Evolutionary conservation across 1,284 basidiomycete genomes (phyloP), one percentile per base, ranked within the genome.

Genomic region (Pulchroboletus neoregius): DNA sequence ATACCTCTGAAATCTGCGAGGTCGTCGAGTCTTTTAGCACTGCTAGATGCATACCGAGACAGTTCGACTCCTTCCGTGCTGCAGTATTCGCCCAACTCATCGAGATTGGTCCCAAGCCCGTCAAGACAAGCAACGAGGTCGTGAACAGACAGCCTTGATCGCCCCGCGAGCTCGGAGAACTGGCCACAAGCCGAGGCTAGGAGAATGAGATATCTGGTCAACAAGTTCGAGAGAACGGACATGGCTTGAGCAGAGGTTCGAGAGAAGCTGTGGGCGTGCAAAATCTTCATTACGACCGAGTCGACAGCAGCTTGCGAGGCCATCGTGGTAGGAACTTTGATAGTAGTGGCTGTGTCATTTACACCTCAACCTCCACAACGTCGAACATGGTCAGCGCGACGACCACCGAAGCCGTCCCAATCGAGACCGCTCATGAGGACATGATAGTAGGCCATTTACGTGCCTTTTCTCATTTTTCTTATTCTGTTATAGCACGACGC

Each of bases 351-450:
- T 54, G 45, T 59, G 52, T 33, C n/a, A n/a, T n/a, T n/a, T n/a
- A n/a, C n/a, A n/a, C n/a, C n/a, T n/a, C n/a, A n/a, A n/a, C n/a
- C n/a, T n/a, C n/a, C n/a, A n/a, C n/a, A 20, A 20, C 20, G 20
- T 20, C 4, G 20, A 20, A 20, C 20, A 57, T 58, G 56, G 57
- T 60, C 18, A 46, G 28, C 43, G 73, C 79, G 43, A 76, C 71
- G 37, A 73, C 76, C 20, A 77, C 79, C 13, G 85, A 87, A 54
- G 82, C 84, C 13, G 74, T 87, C 44, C 83, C 87, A 23, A 86
- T 95, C 49, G 92, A 95, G 70, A 95, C 92, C 4, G 83, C 87
- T 27, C 92, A 95, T 69, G 91, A 94, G 68, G 92, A 95, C 70
- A 94, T 94, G 89, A 95, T 95, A 54, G 92, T 94, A 69, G n/a